Base-by-base conservation (phyloP, 768 basidiomycete species). In the Omphalotus guepiniiformis region DNA sequence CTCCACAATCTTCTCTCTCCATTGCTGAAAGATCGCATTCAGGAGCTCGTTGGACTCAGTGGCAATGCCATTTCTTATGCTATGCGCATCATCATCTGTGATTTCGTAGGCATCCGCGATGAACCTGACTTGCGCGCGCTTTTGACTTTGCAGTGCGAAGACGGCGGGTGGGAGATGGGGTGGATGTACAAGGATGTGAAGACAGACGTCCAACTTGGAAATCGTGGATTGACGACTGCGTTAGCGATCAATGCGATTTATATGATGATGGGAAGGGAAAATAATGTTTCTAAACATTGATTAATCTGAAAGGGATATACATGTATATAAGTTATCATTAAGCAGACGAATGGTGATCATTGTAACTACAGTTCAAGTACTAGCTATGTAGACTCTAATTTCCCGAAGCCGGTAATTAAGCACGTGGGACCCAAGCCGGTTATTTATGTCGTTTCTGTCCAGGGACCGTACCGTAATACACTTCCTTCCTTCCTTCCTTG, bases 131-230 rank as follows among this genome's bases (percentile, higher is more conserved):
- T 77, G 6, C 62, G 67, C 6, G 54, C 60, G 18, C 68, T 82
- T 9, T 64, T 76, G 3, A 57, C 67, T 5, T 55, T 77, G 47
- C 80, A 82, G 53, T 64, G 63, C 48, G 74, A 74, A 50, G 79
- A 81, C 51, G 80, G 80, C 16, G 72, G 75, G 4, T 82, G 76
- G 75, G 70, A 68, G 22, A 64, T 64, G 4, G 71, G 80, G 0
- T 79, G 76, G 76, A 63, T 81, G n/a, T 82, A 78, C 63, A 75
- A 71, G 58, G 78, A 74, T 48, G 76, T 74, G 4, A 65, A 66
- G 1, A 68, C 74, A 0, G 72, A 68, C 1, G 58, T 77, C 39
- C 66, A 62, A 42, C 74, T 81, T 26, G 73, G 76, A 12, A 80
- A 80, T 58, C 70, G 73, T 6, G 79, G 79, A 0, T 60, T 80